Evolutionary conservation across 805 yeast genomes (phyloP), one percentile per base, ranked within the genome.

Genomic region (Cyberlindnera galapagoensis): DNA sequence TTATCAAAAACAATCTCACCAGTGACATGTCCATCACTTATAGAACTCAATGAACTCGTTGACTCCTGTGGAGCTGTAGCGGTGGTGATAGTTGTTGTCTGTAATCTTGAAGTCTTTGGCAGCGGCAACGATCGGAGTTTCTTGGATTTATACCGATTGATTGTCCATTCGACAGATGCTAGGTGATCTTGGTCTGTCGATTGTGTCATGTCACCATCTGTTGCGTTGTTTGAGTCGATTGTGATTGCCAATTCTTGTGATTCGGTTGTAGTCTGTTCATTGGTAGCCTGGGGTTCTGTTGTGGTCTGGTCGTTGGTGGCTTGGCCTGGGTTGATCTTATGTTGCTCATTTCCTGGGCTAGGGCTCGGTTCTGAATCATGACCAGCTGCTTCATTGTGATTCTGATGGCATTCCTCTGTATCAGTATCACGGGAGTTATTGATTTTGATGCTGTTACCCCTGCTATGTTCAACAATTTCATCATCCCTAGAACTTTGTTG

Each of bases 401-500:
- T 11, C 24, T 22, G 27, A 15, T 10, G 17, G 31, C 26, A 25
- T 8, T 10, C 30, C 27, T 30, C 31, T 7, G 16, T 15, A 24
- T 20, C 28, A 10, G 10, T 27, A n/a, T 23, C 34, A 22, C 18
- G 15, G 5, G 32, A 27, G 8, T 27, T 28, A 18, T 34, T 10
- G 20, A 10, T 15, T 11, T 16, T 25, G 11, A 3, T 9, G 16
- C 9, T 6, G 13, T 26, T 18, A 17, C 12, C 7, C 16, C n/a
- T 12, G 14, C 18, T 13, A 10, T 6, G 14, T 13, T 26, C 16
- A 7, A 5, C 22, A 26, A 9, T 13, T 5, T 18, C 20, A 12
- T 8, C 22, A 12, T 18, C 9, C 21, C 8, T 18, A 10, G 17
- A 12, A 10, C n/a, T 5, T 18, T 8, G 11, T 6, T 26, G 21